Conservation (phyloP, 306 rosid genomes). For the Morella rubra region DNA sequence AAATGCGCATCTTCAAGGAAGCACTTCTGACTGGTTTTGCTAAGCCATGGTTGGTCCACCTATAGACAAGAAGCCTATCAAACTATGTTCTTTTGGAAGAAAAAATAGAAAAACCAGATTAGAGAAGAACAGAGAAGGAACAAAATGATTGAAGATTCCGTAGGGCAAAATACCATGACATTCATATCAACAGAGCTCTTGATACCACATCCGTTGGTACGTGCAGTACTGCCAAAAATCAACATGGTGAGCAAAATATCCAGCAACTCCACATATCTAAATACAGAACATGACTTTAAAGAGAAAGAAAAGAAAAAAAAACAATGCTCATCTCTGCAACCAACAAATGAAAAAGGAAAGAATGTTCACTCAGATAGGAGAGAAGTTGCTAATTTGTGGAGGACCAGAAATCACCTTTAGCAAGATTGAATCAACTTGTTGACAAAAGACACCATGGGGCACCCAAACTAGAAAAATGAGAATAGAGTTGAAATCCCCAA, state of each 20-base stretch:
- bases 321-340: too few species aligned
- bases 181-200: constrained; percentile 1
- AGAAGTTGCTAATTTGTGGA: too few species aligned
- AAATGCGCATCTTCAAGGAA: constrained; percentile 8
- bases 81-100: neutral
- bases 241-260: constrained; percentile 8
- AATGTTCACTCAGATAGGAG: too few species aligned
- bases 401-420: too few species aligned
- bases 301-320: too few species aligned
- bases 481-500: too few species aligned
- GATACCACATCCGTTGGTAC: constrained; percentile 16
- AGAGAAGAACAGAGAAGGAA: neutral
- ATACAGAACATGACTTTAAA: too few species aligned
- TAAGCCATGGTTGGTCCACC: constrained; percentile 29
- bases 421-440: too few species aligned
- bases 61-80: constrained; percentile 16
- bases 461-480: too few species aligned
- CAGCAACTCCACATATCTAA: too few species aligned
- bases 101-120: neutral
- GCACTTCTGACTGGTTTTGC: constrained; percentile 27
- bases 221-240: constrained; percentile 28
- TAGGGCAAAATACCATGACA: constrained; percentile 34
- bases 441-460: too few species aligned
- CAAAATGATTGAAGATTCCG: constrained; percentile 6
- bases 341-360: too few species aligned